Evolutionary conservation across 768 basidiomycete genomes (phyloP).

Genomic region (Xerocomellus chrysenteron): DNA sequence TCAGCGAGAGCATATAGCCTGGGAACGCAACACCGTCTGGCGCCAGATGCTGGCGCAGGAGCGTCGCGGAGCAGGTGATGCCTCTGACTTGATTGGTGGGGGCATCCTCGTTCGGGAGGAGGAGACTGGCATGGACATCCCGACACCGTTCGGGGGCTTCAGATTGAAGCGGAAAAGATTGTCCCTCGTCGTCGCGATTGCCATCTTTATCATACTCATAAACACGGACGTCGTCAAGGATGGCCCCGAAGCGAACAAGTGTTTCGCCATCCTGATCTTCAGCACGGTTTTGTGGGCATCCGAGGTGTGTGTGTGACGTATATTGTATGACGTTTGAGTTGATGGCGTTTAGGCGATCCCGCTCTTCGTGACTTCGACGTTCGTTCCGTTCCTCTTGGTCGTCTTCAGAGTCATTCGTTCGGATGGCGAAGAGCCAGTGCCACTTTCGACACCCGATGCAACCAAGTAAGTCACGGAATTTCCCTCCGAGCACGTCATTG

Average conservation of each 20-base stretch:
- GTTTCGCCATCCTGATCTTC: slow-evolving; percentile 85
- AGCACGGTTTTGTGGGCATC: slow-evolving; percentile 96
- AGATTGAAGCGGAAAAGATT: slow-evolving; percentile 63
- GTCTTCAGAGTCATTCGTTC: slow-evolving; percentile 71
- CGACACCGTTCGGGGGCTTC: slow-evolving; percentile 66
- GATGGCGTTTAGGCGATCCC: slow-evolving; percentile 76
- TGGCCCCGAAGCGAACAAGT: slow-evolving; percentile 75
- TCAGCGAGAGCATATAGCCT: slow-evolving; percentile 91
- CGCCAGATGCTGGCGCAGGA: slow-evolving; percentile 89
- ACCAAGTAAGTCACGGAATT: slow-evolving; percentile 62
- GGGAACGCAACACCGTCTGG: slow-evolving; percentile 98
- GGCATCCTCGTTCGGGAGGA: slow-evolving; percentile 45
- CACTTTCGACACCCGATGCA: slow-evolving; percentile 63
- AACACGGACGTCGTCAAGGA: slow-evolving; percentile 55
- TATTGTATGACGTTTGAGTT: neutral
- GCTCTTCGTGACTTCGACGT: slow-evolving; percentile 92
- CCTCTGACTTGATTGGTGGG: slow-evolving; percentile 41
- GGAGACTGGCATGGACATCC: slow-evolving; percentile 41
- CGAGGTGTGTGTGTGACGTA: slow-evolving; percentile 55
- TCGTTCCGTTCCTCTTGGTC: slow-evolving; percentile 87
- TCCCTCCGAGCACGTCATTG: neutral
- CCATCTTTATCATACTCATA: slow-evolving; percentile 59
- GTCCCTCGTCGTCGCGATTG: slow-evolving; percentile 54
- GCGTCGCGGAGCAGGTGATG: slow-evolving; percentile 50
- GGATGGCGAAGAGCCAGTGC: slow-evolving; percentile 44